Evolutionary conservation across 2,329 filamentous ascomycete genomes (phyloP).

Genomic region (Davidsoniella australis): DNA sequence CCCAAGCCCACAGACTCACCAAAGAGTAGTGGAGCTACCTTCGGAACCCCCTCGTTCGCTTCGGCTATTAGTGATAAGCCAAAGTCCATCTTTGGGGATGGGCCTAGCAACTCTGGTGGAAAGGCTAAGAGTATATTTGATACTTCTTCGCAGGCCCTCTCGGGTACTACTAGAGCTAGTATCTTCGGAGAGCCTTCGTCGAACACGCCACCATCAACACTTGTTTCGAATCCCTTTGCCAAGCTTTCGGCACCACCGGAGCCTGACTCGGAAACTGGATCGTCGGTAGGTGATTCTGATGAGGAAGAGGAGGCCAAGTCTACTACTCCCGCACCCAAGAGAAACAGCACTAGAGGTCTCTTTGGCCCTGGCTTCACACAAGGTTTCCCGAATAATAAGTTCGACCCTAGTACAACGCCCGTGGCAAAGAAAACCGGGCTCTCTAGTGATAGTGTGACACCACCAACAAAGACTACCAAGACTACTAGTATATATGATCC

Average conservation of each 20-base stretch:
- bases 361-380: neutral
- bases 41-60: no score
- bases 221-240: constrained; percentile 6
- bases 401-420: constrained; percentile 2
- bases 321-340: constrained; percentile 15
- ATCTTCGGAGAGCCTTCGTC: constrained; percentile 14
- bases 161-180: constrained; percentile 6
- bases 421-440: constrained; percentile 5
- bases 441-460: neutral
- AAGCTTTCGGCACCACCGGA: constrained; percentile 1
- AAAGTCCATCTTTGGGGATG: neutral
- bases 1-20: no score
- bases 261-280: constrained; percentile 9
- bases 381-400: neutral
- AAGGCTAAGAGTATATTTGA: constrained; percentile 10
- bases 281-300: neutral
- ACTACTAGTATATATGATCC: neutral
- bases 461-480: neutral
- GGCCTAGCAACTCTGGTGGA: neutral
- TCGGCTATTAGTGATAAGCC: neutral
- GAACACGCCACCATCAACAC: neutral
- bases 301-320: constrained; percentile 16
- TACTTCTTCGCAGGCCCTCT: neutral
- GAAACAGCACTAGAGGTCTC: neutral
- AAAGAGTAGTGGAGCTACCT: no score